Percentiles rank a stretch among this genome's conserved stretches.
phyloP scores from a whole-genome alignment of 1,284 basidiomycete species.

The Sporisorium graminicola region DNA sequence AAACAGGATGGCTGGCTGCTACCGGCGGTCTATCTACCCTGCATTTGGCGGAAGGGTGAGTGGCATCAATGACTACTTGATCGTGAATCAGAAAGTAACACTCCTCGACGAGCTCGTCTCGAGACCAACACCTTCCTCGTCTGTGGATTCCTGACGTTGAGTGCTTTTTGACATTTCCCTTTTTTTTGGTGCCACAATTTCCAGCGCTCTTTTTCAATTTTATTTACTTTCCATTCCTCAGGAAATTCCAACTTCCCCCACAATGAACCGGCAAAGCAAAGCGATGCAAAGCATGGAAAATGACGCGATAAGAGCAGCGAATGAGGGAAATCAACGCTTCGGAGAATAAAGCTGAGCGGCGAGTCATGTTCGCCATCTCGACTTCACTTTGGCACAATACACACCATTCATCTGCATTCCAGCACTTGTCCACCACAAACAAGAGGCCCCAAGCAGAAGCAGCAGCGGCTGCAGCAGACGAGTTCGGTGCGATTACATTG shows the following conservation, averaged over 20 bases:
- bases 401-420: background rate
- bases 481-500: background rate
- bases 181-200: conserved; percentile 13
- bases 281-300: conserved; percentile 9
- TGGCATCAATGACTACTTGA: background rate
- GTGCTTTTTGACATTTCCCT: background rate
- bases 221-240: too few species aligned
- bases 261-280: too few species aligned
- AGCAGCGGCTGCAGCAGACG: background rate
- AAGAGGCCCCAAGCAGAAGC: background rate
- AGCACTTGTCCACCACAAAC: background rate
- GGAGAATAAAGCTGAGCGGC: too few species aligned
- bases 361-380: conserved; percentile 7
- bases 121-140: conserved; percentile 12
- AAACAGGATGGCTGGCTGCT: too few species aligned
- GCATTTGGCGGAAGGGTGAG: background rate
- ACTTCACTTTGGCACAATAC: background rate
- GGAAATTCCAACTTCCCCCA: background rate
- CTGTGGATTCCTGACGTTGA: too few species aligned
- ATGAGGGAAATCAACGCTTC: too few species aligned
- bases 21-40: background rate
- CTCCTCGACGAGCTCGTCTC: background rate
- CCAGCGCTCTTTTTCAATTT: background rate
- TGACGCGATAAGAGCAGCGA: conserved; percentile 25
- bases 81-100: conserved; percentile 1